phyloP scores from a whole-genome alignment of 1,284 basidiomycete genomes.

The Pseudozyma sp. region DNA sequence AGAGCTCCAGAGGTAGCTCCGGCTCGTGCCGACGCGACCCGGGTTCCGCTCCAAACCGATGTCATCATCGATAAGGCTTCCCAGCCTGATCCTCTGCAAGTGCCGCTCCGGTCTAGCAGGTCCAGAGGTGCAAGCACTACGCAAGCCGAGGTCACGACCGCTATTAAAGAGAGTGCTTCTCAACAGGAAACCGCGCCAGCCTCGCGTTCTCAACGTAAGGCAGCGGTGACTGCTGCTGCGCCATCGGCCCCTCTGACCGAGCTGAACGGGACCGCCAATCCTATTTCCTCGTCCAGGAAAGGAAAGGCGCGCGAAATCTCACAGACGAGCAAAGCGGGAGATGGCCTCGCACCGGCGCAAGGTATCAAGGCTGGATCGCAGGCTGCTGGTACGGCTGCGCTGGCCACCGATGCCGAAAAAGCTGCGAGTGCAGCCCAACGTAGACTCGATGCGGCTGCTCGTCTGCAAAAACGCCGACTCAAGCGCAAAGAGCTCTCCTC shows the following conservation, averaged over 20 bases:
- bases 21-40: not conserved
- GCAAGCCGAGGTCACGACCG: not conserved
- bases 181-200: conserved; percentile 13
- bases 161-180: conserved; percentile 33
- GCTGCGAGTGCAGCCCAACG: conserved; percentile 18
- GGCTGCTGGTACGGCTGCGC: not conserved
- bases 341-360: conserved; percentile 3
- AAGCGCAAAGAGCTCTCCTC: conserved; percentile 45
- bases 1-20: not conserved
- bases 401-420: conserved; percentile 17
- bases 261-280: not conserved
- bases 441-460: conserved; percentile 20
- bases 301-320: conserved; percentile 18
- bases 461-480: conserved; percentile 36
- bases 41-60: not conserved
- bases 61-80: conserved; percentile 27
- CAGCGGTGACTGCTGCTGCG: not conserved
- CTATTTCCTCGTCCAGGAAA: conserved; percentile 7
- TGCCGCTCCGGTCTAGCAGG: conserved; percentile 5
- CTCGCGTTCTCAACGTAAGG: not conserved
- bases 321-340: not conserved
- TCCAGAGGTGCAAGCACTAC: conserved; percentile 1
- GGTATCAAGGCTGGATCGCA: conserved; percentile 15
- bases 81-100: conserved; percentile 38
- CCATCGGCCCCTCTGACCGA: not conserved